Base-by-base conservation (phyloP, 306 rosid genomes). In the Fragaria nilgerrensis region DNA sequence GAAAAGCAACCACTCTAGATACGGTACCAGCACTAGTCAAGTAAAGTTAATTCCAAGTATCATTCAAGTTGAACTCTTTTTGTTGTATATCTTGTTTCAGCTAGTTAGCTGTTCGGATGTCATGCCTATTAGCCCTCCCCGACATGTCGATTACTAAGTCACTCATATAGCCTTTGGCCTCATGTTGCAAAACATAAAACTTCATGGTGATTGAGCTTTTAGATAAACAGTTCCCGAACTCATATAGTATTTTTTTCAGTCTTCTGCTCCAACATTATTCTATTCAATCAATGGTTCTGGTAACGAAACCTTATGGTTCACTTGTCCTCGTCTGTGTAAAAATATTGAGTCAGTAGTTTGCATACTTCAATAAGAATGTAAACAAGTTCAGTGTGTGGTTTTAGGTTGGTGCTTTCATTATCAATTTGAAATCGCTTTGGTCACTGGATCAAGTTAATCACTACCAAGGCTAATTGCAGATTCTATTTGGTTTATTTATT, bases 101-200 rank as follows among this genome's bases (percentile, higher is more conserved):
- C 43, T 70, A 61, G 39, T 64, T 9, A 64, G 43, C 44, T 64
- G 63, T 72, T 50, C 52, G 64, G 75, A 72, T 72, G 12, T 34
- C 62, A 34, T 32, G n/a, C 23, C 23, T 34, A 7, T 64, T 55
- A 55, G 62, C 29, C 12, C 4, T 64, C 2, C 17, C 22, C 5
- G 17, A 16, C 11, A 7, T 13, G 69, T 64, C 2, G 13, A 64
- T 32, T 25, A 4, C 15, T 15, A 16, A 34, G 29, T 59, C 17
- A 5, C 68, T 34, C 41, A 64, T 64, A 64, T 64, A 32, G 47
- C 62, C 19, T 34, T 9, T 49, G 37, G 44, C 75, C 29, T 17
- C 47, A 27, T 71, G 62, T 50, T 32, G 22, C 25, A 29, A 34
- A 22, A 39, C 49, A 50, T 50, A 36, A 47, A 16, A 50, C 43